These are phyloP conservation scores for Nicotiana attenuata DNA, from an alignment of 257 asterid species.

Conservation along the genomic window DNA sequence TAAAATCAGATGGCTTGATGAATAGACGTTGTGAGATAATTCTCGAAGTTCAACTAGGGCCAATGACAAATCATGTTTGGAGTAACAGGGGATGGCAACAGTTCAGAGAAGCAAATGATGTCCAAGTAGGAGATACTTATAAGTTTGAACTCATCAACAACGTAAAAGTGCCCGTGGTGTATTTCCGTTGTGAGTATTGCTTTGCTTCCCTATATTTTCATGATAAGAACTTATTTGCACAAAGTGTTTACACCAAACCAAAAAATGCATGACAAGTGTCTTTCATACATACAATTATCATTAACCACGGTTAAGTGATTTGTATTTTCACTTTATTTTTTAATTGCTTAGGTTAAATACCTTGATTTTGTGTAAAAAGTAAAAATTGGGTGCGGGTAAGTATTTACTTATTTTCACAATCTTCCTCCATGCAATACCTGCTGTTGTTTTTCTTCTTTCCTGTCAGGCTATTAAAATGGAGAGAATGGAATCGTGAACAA, in stretches of 20 bases:
- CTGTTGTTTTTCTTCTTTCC: not conserved
- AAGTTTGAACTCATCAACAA: slow-evolving; percentile 5
- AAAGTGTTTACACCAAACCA: not conserved
- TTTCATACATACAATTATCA: not conserved
- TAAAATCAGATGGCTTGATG: slow-evolving; percentile 3
- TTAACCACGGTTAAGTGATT: not conserved
- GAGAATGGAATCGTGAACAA: not conserved
- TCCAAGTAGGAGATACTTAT: slow-evolving; percentile 10
- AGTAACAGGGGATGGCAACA: not conserved
- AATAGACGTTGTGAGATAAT: not conserved
- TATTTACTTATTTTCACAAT: not conserved
- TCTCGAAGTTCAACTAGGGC: not conserved
- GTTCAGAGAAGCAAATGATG: slow-evolving; percentile 9
- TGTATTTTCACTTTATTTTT: not conserved
- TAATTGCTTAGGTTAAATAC: not conserved
- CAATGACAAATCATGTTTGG: not conserved
- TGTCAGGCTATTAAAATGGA: not conserved
- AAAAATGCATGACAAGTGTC: not conserved
- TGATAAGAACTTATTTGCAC: not conserved
- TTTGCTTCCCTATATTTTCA: not conserved
- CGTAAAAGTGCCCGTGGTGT: not conserved
- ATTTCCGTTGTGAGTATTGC: not conserved
- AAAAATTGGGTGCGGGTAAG: not conserved
- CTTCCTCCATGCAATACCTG: not conserved
- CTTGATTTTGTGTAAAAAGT: not conserved